Evolutionary conservation across 257 asterid species (phyloP).

Genomic region (Linaria vulgaris): DNA sequence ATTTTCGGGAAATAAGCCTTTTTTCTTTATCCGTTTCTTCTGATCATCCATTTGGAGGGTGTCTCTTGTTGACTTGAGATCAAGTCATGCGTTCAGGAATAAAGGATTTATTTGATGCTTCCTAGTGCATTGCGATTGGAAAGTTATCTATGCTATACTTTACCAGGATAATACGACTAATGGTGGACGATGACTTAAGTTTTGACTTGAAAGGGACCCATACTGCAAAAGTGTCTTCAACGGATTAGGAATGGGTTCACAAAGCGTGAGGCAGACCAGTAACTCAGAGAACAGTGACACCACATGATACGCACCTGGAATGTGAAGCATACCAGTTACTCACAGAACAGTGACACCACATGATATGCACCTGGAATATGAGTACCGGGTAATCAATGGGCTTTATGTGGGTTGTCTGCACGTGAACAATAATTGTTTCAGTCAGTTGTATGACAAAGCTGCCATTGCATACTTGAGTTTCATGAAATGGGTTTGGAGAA

Average conservation of each 20-base stretch:
- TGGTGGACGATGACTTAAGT: background rate
- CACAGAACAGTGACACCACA: background rate
- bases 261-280: background rate
- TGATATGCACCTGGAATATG: background rate
- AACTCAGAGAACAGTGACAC: background rate
- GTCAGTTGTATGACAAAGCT: background rate
- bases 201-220: slow-evolving; percentile 13
- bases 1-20: background rate
- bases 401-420: background rate
- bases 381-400: slow-evolving; percentile 5
- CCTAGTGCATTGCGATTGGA: background rate
- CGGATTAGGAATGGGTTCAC: background rate
- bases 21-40: slow-evolving; percentile 2
- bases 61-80: slow-evolving; percentile 4
- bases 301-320: background rate
- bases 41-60: background rate
- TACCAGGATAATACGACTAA: background rate
- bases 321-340: background rate
- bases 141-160: background rate
- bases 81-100: slow-evolving; percentile 12
- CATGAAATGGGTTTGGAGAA: background rate
- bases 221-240: background rate
- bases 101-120: background rate
- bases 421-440: background rate
- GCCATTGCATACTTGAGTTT: background rate